phyloP scores from a whole-genome alignment of 2,329 filamentous ascomycete species.

The Septoria petroselini region DNA sequence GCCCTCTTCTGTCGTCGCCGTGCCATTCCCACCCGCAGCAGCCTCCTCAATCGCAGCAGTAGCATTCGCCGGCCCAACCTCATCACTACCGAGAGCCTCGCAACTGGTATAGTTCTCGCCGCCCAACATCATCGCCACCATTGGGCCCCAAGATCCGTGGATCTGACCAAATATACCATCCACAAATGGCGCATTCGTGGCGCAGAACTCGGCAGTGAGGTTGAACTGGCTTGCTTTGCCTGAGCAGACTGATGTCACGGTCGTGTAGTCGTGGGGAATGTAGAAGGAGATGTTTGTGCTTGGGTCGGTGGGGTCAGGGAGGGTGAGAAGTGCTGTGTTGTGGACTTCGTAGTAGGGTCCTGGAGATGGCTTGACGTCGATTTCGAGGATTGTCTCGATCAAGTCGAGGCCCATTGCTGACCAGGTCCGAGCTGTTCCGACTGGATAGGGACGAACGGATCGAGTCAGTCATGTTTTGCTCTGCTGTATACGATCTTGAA shows the following conservation, averaged over 20 bases:
- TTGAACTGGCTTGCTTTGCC: constrained; percentile 23
- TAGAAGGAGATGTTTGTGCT: constrained; percentile 17
- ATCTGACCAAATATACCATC: constrained; percentile 15
- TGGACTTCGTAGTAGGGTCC: constrained; percentile 27
- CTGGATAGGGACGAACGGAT: too few relatives aligned
- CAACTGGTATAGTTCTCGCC: constrained; percentile 25
- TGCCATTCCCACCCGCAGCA: constrained; percentile 1
- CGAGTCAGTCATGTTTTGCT: too few relatives aligned
- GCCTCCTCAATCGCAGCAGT: constrained; percentile 4
- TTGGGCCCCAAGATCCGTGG: constrained; percentile 19
- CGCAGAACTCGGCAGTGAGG: constrained; percentile 25
- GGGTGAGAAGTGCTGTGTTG: constrained; percentile 21
- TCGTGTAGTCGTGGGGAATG: constrained; percentile 21
- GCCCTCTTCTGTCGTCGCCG: background rate
- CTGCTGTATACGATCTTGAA: too few relatives aligned
- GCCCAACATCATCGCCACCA: constrained; percentile 22
- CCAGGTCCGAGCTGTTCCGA: constrained; percentile 24
- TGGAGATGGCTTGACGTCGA: constrained; percentile 18
- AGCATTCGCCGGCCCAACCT: constrained; percentile 10
- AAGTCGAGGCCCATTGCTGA: constrained; percentile 18
- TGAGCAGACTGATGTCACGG: constrained; percentile 18
- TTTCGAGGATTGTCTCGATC: constrained; percentile 24
- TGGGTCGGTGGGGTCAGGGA: constrained; percentile 6
- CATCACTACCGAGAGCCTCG: constrained; percentile 19
- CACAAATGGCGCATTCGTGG: constrained; percentile 20